These are phyloP conservation scores for Plasmodium cynomolgi DNA, from an alignment of 169 alveolate species.

Conservation along the genomic window DNA sequence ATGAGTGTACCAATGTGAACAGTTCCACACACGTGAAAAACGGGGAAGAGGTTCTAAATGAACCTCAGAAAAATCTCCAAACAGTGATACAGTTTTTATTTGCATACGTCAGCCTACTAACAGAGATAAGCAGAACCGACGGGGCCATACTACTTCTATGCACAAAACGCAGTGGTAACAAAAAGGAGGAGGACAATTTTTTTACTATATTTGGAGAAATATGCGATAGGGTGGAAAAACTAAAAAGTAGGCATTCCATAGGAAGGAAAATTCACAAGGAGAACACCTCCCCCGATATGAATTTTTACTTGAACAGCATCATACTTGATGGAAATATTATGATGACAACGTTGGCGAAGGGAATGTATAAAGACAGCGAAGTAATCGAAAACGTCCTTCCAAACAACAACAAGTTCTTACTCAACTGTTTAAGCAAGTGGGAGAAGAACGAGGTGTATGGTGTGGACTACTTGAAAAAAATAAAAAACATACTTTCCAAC, in stretches of 20 bases:
- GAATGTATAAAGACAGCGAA: background rate
- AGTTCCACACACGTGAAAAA: background rate
- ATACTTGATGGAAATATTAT: constrained; percentile 29
- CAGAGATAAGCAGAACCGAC: constrained; percentile 16
- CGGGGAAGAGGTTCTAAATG: constrained; percentile 12
- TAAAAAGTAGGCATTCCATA: constrained; percentile 4
- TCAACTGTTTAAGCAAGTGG: constrained; percentile 47
- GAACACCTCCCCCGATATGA: constrained; percentile 1
- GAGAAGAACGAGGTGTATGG: constrained; percentile 11
- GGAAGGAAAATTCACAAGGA: background rate
- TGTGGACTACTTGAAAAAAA: constrained; percentile 16
- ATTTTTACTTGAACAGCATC: constrained; percentile 27
- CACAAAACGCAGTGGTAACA: background rate
- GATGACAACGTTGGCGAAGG: background rate
- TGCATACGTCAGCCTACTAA: constrained; percentile 25
- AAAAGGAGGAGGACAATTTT: background rate
- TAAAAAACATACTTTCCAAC: constrained; percentile 22
- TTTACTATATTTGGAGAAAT: background rate
- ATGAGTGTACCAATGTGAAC: background rate
- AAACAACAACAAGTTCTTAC: constrained; percentile 9
- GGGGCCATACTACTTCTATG: background rate
- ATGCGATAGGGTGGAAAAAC: constrained; percentile 4
- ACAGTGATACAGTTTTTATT: constrained; percentile 14
- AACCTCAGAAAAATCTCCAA: constrained; percentile 1
- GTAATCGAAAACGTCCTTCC: constrained; percentile 19